phyloP scores from a whole-genome alignment of 345 rosid species.

The Gossypium raimondii region DNA sequence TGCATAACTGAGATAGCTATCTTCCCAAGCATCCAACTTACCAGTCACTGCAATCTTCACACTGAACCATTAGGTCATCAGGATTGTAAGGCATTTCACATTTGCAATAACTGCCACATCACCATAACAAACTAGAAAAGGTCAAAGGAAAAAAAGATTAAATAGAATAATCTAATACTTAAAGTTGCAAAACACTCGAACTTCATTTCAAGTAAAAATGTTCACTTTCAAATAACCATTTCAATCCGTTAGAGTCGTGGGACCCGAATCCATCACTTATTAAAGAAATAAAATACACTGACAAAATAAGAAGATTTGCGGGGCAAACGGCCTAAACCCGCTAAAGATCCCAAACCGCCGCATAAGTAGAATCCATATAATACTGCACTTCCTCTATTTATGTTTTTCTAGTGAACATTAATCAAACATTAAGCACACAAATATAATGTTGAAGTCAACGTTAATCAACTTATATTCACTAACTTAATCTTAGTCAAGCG shows the following conservation, averaged over 20 bases:
- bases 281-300: too few species aligned
- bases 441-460: not conserved
- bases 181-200: not conserved
- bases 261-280: too few species aligned
- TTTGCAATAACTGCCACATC: slow-evolving; percentile 73
- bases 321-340: too few species aligned
- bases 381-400: too few species aligned
- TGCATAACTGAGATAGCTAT: slow-evolving; percentile 9
- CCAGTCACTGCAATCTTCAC: slow-evolving; percentile 94
- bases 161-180: not conserved
- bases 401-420: not conserved
- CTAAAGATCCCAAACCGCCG: too few species aligned
- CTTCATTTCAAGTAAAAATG: not conserved
- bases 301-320: too few species aligned
- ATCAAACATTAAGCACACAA: not conserved
- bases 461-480: slow-evolving; percentile 1
- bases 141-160: not conserved
- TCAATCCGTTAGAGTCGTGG: not conserved
- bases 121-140: not conserved
- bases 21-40: slow-evolving; percentile 26
- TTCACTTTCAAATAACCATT: not conserved
- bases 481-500: not conserved
- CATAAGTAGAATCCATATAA: too few species aligned
- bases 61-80: slow-evolving; percentile 94
- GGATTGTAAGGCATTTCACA: slow-evolving; percentile 99